Conservation (phyloP, 352 stramenopile species). For the Blastocystis sp. region DNA sequence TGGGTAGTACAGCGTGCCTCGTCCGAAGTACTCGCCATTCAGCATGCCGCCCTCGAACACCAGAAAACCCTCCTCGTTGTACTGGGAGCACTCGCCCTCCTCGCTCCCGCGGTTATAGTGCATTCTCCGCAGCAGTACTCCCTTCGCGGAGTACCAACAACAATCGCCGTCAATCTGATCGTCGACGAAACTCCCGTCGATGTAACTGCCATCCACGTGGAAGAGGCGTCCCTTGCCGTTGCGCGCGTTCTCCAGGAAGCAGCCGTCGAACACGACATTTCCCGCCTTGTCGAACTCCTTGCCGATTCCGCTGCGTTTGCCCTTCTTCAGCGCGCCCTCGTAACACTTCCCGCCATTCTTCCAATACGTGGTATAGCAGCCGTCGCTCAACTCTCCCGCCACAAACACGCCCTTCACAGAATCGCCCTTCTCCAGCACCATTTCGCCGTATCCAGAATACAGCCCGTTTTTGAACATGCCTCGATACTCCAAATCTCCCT, state of each 20-base stretch:
- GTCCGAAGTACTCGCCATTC: slow-evolving; percentile 4
- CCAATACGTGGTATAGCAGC: slow-evolving; percentile 18
- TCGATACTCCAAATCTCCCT: slow-evolving; percentile 23
- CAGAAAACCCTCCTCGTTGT: neutral
- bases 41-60: slow-evolving; percentile 4
- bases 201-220: neutral
- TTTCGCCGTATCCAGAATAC: slow-evolving; percentile 8
- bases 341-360: slow-evolving; percentile 16
- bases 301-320: neutral
- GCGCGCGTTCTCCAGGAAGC: neutral
- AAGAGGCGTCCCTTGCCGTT: slow-evolving; percentile 11
- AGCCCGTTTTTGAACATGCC: slow-evolving; percentile 1
- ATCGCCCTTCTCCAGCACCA: neutral
- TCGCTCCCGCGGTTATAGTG: neutral
- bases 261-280: slow-evolving; percentile 18
- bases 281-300: slow-evolving; percentile 12
- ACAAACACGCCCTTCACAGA: neutral
- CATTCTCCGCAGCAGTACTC: neutral
- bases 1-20: slow-evolving; percentile 26
- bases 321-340: neutral
- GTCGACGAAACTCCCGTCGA: slow-evolving; percentile 17
- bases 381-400: neutral
- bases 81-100: neutral
- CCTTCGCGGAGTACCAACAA: neutral
- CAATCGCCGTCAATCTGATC: slow-evolving; percentile 1